Percentiles rank a stretch among this genome's conserved stretches.
phyloP scores from a whole-genome alignment of 108 stramenopile genomes.

The Tribonema minus region DNA sequence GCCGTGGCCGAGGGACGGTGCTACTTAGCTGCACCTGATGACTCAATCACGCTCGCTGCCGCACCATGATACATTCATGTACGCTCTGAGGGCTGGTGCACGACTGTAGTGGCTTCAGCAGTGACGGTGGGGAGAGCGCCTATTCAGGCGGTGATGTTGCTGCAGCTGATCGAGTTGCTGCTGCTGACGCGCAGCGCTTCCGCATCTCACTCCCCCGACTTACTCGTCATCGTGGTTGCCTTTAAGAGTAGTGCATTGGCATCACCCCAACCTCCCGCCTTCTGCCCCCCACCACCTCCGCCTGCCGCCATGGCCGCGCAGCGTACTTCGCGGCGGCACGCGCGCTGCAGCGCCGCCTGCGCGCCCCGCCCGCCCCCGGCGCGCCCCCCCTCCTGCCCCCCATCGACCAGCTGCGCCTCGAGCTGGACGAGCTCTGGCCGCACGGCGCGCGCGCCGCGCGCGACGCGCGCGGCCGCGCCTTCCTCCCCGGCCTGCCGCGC shows the following conservation, averaged over 20 bases:
- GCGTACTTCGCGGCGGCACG: conserved; percentile 9
- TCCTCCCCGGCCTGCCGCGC: conserved; percentile 65
- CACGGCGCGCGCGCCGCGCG: conserved; percentile 26
- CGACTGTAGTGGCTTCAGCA: too few species aligned
- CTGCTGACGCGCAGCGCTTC: background rate
- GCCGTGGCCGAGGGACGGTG: too few species aligned
- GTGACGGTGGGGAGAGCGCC: too few species aligned
- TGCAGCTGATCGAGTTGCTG: background rate
- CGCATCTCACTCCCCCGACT: background rate
- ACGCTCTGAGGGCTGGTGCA: too few species aligned
- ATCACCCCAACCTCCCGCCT: background rate
- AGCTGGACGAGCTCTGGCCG: conserved; percentile 48
- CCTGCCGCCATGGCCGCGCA: background rate
- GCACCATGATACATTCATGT: too few species aligned
- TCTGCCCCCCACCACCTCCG: background rate
- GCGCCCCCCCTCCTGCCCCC: conserved; percentile 12
- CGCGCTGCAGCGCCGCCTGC: conserved; percentile 2
- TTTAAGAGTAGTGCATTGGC: background rate
- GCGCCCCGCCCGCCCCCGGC: background rate
- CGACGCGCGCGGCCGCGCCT: conserved; percentile 24
- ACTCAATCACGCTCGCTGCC: too few species aligned
- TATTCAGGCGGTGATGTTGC: too few species aligned
- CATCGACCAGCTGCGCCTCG: conserved; percentile 46
- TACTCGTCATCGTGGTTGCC: background rate
- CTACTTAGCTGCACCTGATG: too few species aligned